A percentile compares a stretch with the other conserved stretches of the same genome.
Evolutionary conservation across 345 rosid genomes (phyloP).

Genomic region (Boechera retrofracta): DNA sequence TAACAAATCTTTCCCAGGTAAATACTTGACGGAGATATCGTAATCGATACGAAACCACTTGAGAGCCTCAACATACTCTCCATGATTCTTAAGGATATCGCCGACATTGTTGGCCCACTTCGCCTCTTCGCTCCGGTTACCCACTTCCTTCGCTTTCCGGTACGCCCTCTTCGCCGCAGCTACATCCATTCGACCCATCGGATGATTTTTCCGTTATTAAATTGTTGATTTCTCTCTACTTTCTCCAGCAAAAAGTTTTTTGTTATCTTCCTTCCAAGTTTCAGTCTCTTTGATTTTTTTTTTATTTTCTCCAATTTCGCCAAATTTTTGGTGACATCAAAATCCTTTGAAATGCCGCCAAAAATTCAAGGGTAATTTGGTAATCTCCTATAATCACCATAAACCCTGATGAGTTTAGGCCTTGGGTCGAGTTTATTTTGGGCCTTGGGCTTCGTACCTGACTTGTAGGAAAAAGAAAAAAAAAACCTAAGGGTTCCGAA

Average conservation of each 20-base stretch:
- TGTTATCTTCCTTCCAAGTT: neutral
- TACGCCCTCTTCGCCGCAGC: slow-evolving; percentile 70
- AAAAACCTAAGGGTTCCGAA: slow-evolving; percentile 22
- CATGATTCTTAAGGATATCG: slow-evolving; percentile 73
- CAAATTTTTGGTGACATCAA: slow-evolving; percentile 19
- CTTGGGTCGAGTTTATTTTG: neutral
- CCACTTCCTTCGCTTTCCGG: slow-evolving; percentile 66
- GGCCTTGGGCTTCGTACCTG: neutral
- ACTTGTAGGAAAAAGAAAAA: neutral
- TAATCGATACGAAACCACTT: slow-evolving; percentile 84
- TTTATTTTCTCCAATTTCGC: slow-evolving; percentile 11
- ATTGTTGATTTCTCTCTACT: slow-evolving; percentile 1
- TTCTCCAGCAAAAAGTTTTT: neutral
- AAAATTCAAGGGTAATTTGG: neutral
- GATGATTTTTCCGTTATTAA: neutral
- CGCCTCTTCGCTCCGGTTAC: slow-evolving; percentile 87
- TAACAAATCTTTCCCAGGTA: slow-evolving; percentile 75
- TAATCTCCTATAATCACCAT: neutral
- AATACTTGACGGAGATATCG: slow-evolving; percentile 63
- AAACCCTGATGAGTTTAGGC: neutral
- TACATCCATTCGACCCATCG: slow-evolving; percentile 59
- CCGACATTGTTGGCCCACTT: slow-evolving; percentile 94
- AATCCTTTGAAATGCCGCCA: slow-evolving; percentile 42
- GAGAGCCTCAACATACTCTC: slow-evolving; percentile 91
- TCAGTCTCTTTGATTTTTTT: neutral